Conservation (phyloP, 352 stramenopile genomes). For the Pythium folliculosum region DNA sequence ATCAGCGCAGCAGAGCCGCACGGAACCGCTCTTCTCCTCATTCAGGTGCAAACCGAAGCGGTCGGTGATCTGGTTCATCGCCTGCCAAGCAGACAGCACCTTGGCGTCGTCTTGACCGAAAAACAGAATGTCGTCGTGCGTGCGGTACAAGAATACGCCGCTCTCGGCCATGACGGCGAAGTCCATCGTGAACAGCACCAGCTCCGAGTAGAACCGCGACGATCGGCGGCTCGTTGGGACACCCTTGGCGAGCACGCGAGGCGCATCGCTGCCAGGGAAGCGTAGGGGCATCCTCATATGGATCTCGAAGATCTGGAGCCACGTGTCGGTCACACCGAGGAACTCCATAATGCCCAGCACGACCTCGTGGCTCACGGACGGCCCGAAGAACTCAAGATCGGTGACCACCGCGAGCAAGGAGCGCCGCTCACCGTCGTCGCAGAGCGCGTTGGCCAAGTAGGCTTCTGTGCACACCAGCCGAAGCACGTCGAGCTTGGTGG, state of each 20-base stretch:
- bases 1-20: conserved; percentile 24
- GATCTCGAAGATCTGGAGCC: conserved; percentile 15
- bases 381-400: conserved; percentile 28
- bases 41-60: conserved; percentile 41
- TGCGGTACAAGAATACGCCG: conserved; percentile 43
- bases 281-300: conserved; percentile 19
- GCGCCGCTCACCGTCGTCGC: background rate
- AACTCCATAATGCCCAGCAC: conserved; percentile 22
- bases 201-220: conserved; percentile 43
- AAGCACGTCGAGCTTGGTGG: conserved; percentile 19
- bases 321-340: conserved; percentile 7
- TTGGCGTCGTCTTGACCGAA: conserved; percentile 38
- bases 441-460: conserved; percentile 1
- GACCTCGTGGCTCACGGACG: conserved; percentile 24
- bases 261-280: conserved; percentile 9
- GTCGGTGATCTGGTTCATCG: conserved; percentile 33
- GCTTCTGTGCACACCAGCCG: conserved; percentile 24
- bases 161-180: conserved; percentile 37
- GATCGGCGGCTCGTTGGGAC: conserved; percentile 40
- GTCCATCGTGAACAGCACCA: conserved; percentile 53
- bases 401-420: conserved; percentile 20
- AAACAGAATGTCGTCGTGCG: conserved; percentile 55
- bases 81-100: conserved; percentile 37
- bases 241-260: conserved; percentile 21
- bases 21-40: conserved; percentile 43